These are phyloP conservation scores for Bruguiera hainesii DNA, from an alignment of 441 rosid genomes.

Conservation along the genomic window DNA sequence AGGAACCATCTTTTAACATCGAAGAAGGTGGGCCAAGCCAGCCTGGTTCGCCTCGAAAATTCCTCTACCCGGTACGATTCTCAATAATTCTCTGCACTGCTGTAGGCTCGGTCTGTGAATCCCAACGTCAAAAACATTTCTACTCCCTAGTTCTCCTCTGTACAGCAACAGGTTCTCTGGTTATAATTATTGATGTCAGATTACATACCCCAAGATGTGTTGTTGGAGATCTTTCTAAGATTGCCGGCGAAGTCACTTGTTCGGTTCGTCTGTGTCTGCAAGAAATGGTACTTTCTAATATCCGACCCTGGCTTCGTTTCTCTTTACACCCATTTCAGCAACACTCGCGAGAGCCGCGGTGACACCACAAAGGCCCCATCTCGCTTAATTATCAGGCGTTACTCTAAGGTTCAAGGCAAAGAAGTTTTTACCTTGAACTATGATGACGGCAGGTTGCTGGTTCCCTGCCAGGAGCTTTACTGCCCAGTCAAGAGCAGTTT, in stretches of 20 bases:
- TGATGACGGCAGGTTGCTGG: conserved; percentile 7
- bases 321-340: conserved; percentile 6
- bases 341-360: conserved; percentile 2
- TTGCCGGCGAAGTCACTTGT: conserved; percentile 20
- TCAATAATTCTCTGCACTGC: too few relatives aligned
- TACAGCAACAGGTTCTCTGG: background rate
- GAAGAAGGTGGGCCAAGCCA: too few relatives aligned
- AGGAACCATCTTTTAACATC: too few relatives aligned
- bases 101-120: too few relatives aligned
- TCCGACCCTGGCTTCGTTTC: conserved; percentile 22
- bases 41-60: too few relatives aligned
- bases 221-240: conserved; percentile 20
- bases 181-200: conserved; percentile 15
- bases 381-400: conserved; percentile 18
- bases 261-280: conserved; percentile 24
- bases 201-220: conserved; percentile 14
- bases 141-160: background rate
- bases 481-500: conserved; percentile 16
- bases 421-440: conserved; percentile 15
- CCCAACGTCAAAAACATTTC: background rate
- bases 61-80: too few relatives aligned
- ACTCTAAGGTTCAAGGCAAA: background rate
- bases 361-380: background rate
- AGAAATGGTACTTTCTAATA: conserved; percentile 27
- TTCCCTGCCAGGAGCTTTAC: background rate